Conservation (phyloP, 208 protist genomes). For the Trypanosoma vivax region DNA sequence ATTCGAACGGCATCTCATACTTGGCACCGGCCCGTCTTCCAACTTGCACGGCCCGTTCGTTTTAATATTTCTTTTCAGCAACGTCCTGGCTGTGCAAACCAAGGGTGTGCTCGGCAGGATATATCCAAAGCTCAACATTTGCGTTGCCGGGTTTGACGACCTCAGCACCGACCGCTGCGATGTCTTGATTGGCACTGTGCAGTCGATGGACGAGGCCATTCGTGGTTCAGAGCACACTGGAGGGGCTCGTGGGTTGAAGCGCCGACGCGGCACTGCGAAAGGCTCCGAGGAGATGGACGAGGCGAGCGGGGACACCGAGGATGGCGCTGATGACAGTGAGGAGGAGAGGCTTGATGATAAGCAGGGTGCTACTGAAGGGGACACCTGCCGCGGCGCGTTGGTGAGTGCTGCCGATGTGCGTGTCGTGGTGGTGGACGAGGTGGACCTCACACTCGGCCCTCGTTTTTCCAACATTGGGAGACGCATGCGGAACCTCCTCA, state of each 20-base stretch:
- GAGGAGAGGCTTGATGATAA: too few relatives aligned
- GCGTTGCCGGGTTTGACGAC: constrained; percentile 66
- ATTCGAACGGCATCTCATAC: constrained; percentile 72
- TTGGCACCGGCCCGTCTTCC: constrained; percentile 24
- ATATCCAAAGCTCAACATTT: constrained; percentile 60
- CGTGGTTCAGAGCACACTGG: constrained; percentile 34
- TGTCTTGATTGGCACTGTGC: constrained; percentile 74
- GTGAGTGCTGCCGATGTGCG: constrained; percentile 57
- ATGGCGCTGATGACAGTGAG: constrained; percentile 14
- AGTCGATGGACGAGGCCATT: constrained; percentile 61
- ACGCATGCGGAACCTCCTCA: constrained; percentile 84
- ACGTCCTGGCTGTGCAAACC: constrained; percentile 83
- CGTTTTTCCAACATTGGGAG: constrained; percentile 79
- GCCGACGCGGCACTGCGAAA: constrained; percentile 20
- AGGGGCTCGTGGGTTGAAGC: constrained; percentile 13
- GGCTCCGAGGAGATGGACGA: constrained; percentile 35
- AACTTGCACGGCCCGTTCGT: constrained; percentile 49
- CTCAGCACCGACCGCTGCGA: constrained; percentile 31
- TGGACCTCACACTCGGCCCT: constrained; percentile 82
- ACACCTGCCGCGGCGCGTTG: constrained; percentile 8
- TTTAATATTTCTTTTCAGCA: constrained; percentile 85
- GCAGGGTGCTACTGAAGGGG: too few relatives aligned
- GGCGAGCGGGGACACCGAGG: constrained; percentile 8
- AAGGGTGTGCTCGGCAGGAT: constrained; percentile 58
- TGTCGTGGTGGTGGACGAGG: constrained; percentile 83